Conservation (phyloP, 1,139 yeast genomes). For the Blastobotrys raffinosifermentans region DNA sequence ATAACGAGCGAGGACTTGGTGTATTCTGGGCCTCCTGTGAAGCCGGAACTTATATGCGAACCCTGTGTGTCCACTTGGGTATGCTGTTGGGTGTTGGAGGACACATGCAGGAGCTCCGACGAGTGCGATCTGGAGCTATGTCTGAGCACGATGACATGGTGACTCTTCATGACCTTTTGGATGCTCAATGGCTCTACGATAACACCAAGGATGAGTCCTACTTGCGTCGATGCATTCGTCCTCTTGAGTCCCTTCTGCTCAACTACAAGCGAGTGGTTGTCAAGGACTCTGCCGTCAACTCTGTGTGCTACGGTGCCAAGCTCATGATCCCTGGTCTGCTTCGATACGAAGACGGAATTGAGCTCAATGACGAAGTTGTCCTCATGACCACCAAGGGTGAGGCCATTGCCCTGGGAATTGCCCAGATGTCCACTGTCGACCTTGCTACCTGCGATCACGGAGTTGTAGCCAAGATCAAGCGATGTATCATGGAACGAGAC, state of each 20-base stretch:
- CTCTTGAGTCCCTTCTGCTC: conserved; percentile 85
- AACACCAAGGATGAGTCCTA: conserved; percentile 96
- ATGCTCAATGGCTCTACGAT: conserved; percentile 97
- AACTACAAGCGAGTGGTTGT: conserved; percentile 97
- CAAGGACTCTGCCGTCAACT: conserved; percentile 96
- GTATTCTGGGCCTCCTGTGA: conserved; percentile 99
- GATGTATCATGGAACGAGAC: conserved; percentile 99
- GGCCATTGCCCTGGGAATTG: conserved; percentile 97
- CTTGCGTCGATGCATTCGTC: conserved; percentile 89
- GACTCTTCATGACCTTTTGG: conserved; percentile 93
- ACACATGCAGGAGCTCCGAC: conserved; percentile 99
- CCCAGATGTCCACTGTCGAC: conserved; percentile 98
- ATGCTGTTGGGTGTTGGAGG: conserved; percentile 98
- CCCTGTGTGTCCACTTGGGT: conserved; percentile 96
- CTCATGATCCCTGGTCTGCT: conserved; percentile 97
- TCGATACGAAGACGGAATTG: conserved; percentile 97
- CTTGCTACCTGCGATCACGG: conserved; percentile 97
- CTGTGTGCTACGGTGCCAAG: conserved; percentile 98
- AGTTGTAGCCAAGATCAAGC: conserved; percentile 95
- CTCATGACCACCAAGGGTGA: conserved; percentile 99
- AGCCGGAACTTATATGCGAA: conserved; percentile 99
- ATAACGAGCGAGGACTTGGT: conserved; percentile 92
- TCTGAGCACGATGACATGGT: conserved; percentile 88
- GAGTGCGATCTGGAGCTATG: conserved; percentile 97
- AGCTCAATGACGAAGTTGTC: conserved; percentile 95